Conservation (phyloP, 1,139 yeast species). For the Wickerhamomyces sp. region DNA sequence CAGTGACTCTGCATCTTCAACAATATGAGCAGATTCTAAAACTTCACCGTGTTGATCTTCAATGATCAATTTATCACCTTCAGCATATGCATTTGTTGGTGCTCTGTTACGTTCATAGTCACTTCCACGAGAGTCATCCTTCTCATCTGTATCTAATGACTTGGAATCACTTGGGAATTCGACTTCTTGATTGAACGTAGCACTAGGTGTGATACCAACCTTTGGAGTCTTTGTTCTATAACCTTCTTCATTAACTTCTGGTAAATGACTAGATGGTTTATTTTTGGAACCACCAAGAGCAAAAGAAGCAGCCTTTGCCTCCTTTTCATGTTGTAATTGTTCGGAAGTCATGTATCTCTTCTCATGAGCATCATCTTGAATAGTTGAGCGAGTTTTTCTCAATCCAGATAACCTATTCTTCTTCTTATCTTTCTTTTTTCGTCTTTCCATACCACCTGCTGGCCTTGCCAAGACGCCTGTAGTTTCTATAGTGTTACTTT, state of each 20-base stretch:
- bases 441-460: conserved; percentile 71
- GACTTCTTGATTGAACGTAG: conserved; percentile 15
- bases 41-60: conserved; percentile 86
- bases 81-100: conserved; percentile 56
- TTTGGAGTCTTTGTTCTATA: conserved; percentile 5
- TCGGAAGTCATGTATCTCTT: conserved; percentile 22
- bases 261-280: not conserved
- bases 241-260: conserved; percentile 17
- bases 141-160: not conserved
- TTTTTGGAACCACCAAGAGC: conserved; percentile 24
- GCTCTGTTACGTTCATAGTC: conserved; percentile 17
- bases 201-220: conserved; percentile 20
- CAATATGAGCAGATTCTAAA: conserved; percentile 39
- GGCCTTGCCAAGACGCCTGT: conserved; percentile 71
- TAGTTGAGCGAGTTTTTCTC: conserved; percentile 21
- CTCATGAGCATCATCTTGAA: conserved; percentile 25
- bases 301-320: conserved; percentile 37
- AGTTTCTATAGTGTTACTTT: conserved; percentile 44
- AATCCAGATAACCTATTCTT: conserved; percentile 22
- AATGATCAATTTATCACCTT: conserved; percentile 63
- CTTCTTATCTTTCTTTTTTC: conserved; percentile 37
- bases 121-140: not conserved
- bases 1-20: conserved; percentile 6
- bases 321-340: conserved; percentile 33
- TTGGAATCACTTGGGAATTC: conserved; percentile 13